Base-by-base conservation (phyloP, 1,284 basidiomycete genomes). In the Trichosporon faecale region DNA sequence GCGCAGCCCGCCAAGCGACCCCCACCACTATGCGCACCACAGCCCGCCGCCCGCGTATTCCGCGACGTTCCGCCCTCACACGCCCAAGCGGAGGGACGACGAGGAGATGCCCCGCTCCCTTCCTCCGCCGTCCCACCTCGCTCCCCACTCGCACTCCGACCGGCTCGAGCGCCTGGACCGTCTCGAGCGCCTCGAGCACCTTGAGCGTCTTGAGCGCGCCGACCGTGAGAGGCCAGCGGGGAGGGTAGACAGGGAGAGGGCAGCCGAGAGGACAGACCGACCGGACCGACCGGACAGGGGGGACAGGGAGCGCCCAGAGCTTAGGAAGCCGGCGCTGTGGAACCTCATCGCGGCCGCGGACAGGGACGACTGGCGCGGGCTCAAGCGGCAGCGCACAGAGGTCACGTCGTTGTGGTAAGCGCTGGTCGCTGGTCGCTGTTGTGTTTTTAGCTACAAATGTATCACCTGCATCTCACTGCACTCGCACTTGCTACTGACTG, bases 1-100 rank as follows among this genome's bases (percentile, higher is more conserved):
- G 29, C 57, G 57, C 57, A n/a, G 16, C 57, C 57, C 57, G 29
- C 57, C 57, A 29, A 21, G 18, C 7, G 57, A 61, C 18, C 57
- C 57, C 2, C 57, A 61, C 57, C 57, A 31, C 18, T 61, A 61
- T n/a, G 27, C 27, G 57, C 57, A 61, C 57, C 29, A 33, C 57
- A 18, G 29, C 16, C 57, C 55, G 3, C 55, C 57, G 14, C 57
- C 57, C 18, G 57, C 57, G 29, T 18, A 61, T 16, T 44, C 40
- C 12, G 35, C 35, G 11, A 37, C 11, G 3, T 37, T 37, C 12
- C 9, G 35, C 11, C 35, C 35, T 3, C 35, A 37, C 35, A 37
- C 35, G 9, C 18, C 18, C 16, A 44, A 44, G 40, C 40, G 40
- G 18, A n/a, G 40, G 40, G 18, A n/a, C 11, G 40, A 44, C 18